Percentiles rank a stretch among this genome's conserved stretches.
Evolutionary conservation across 441 rosid genomes (phyloP).

Genomic region (Breynia disticha): DNA sequence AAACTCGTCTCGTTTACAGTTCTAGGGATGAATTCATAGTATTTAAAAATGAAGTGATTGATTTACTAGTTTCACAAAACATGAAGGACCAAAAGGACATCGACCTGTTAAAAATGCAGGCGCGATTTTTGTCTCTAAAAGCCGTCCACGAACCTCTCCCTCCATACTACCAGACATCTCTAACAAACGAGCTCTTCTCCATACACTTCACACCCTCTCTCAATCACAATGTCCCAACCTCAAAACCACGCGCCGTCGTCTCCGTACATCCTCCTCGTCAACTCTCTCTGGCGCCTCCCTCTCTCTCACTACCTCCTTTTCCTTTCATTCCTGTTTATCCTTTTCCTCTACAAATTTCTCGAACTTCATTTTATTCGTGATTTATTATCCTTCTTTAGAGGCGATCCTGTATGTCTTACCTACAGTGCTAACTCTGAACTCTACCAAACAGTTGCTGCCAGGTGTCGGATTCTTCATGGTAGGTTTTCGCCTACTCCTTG

Average conservation of each 20-base stretch:
- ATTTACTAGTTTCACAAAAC: no score
- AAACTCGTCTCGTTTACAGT: no score
- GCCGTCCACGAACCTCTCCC: no score
- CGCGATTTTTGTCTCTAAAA: no score
- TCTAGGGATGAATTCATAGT: no score
- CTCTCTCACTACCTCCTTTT: constrained; percentile 22
- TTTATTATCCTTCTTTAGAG: constrained; percentile 25
- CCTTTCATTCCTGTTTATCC: constrained; percentile 3
- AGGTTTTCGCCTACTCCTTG: constrained; percentile 39
- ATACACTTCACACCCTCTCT: no score
- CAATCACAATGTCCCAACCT: no score
- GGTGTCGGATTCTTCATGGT: constrained; percentile 30
- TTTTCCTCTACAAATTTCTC: constrained; percentile 31
- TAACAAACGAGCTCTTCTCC: no score
- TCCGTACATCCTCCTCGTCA: constrained; percentile 25
- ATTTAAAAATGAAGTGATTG: no score
- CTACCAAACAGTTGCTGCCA: constrained; percentile 33
- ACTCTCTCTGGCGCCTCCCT: constrained; percentile 24
- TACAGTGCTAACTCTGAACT: constrained; percentile 27
- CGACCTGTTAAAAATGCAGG: no score
- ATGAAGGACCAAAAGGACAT: no score
- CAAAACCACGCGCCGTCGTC: not conserved
- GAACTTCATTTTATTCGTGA: constrained; percentile 33
- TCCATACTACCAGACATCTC: no score
- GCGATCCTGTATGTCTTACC: constrained; percentile 27